Base-by-base conservation (phyloP, 1,284 basidiomycete species). In the Irpex sp. region DNA sequence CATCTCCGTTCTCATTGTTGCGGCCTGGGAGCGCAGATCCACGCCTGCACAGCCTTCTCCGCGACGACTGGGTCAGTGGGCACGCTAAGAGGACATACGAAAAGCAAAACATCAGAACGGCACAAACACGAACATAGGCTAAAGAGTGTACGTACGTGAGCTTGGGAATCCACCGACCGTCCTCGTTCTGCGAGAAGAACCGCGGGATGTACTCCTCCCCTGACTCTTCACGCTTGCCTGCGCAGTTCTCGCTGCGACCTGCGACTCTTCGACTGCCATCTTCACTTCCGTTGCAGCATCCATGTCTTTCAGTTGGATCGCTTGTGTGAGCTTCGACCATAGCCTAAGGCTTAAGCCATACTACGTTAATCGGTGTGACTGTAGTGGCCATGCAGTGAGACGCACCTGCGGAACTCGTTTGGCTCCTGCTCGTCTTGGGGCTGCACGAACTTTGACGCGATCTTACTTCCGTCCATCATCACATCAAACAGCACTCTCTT, bases 281-380 rank as follows among this genome's bases (percentile, higher is more conserved):
- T 99, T 99, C 57, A 92, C 92, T 49, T 88, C 86, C 7, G 96
- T 98, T 9, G 97, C 97, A 26, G 88, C 91, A 71, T 96, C 94
- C 91, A 98, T 96, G 75, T 99, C 94, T 72, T 91, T 93, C 54
- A 81, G 80, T 59, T 85, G 78, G 77, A 99, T 98, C 17, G 96
- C 97, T 26, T 85, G 81, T 15, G 97, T 99, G 51, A 99, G 82
- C 61, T 89, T 85, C 48, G 81, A 73, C 97, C 97, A 99, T 59
- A 98, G 77, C 68, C 93, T 91, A 67, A 21, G 57, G 48, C 21
- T 26, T 26, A 26, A 26, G 21, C 21, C 21, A 26, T 26, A 26
- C 21, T 26, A 26, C 21, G 21, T 26, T 26, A 26, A 26, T 26
- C 21, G 21, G 21, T 26, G 21, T 26, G 21, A 26, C 21, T 26